phyloP scores from a whole-genome alignment of 805 yeast species.

The Maudiozyma serrabonitensis region DNA sequence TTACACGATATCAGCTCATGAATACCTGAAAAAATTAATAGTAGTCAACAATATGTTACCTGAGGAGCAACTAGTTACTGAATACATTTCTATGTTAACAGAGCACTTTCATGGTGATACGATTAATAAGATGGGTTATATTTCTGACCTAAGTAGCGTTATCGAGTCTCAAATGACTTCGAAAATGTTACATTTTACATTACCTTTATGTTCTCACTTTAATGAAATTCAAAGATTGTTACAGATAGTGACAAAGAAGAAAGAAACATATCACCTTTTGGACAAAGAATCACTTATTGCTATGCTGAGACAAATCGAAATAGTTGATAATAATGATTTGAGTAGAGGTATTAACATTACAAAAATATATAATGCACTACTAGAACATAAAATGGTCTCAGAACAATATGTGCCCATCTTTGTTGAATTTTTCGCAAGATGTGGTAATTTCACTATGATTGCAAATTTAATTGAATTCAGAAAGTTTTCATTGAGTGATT shows the following conservation, averaged over 20 bases:
- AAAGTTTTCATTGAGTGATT: background rate
- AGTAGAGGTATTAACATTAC: background rate
- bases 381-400: background rate
- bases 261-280: background rate
- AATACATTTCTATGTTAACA: background rate
- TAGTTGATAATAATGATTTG: background rate
- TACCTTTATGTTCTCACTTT: slow-evolving; percentile 17
- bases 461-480: slow-evolving; percentile 1
- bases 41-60: slow-evolving; percentile 10
- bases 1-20: background rate
- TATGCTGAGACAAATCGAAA: background rate
- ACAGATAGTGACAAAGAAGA: slow-evolving; percentile 4
- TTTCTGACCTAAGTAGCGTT: slow-evolving; percentile 15
- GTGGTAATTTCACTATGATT: slow-evolving; percentile 1
- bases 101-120: background rate
- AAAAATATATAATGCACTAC: background rate
- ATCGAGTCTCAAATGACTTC: slow-evolving; percentile 11
- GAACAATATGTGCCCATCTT: background rate
- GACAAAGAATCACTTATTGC: background rate
- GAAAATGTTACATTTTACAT: slow-evolving; percentile 8
- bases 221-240: slow-evolving; percentile 15
- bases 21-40: background rate
- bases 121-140: slow-evolving; percentile 8
- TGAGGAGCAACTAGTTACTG: background rate
- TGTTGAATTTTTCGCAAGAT: background rate